These are phyloP conservation scores for maize (Zea mays) DNA, from an alignment of 176 grass and related monocot genomes.

Conservation along the genomic window Zm-B73-REFERENCE-NAM-5.0 NC_050096.1:98010001-98010500, in stretches of 20 bases:
- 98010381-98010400: constrained; percentile 18
- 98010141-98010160: not conserved
- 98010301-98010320: not conserved
- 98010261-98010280: constrained; percentile 7
- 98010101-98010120: not conserved
- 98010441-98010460: not conserved
- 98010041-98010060: constrained; percentile 24
- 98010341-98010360: constrained; percentile 29
- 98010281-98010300: not conserved
- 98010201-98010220: not conserved
- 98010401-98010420: not conserved
- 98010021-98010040: constrained; percentile 12
- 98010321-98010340: not conserved
- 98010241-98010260: not conserved
- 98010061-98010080: constrained; percentile 44
- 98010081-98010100: not conserved
- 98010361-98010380: constrained; percentile 29
- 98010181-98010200: not conserved
- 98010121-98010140: constrained; percentile 3
- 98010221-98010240: constrained; percentile 4
- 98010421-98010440: constrained; percentile 11
- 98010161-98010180: not conserved
- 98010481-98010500: not conserved
- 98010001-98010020: not conserved
- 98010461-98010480: constrained; percentile 17